Percentiles rank a stretch among this genome's conserved stretches.
phyloP scores from a whole-genome alignment of 2,329 filamentous ascomycete genomes.

The Diplodia intermedia region DNA sequence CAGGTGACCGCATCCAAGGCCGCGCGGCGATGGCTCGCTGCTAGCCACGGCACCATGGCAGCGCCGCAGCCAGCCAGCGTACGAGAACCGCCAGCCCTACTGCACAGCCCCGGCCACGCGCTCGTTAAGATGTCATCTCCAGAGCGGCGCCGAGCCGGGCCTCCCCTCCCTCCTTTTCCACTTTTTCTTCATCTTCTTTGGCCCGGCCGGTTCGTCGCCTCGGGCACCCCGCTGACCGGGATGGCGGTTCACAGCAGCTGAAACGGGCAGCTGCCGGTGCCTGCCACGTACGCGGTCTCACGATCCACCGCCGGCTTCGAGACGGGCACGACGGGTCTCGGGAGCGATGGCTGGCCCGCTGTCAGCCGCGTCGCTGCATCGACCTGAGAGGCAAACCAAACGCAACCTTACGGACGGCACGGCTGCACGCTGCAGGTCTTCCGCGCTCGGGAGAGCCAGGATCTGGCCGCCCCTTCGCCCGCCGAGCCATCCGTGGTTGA shows the following conservation, averaged over 20 bases:
- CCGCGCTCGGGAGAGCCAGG: constrained; percentile 32
- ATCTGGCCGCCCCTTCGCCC: constrained; percentile 31
- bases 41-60: constrained; percentile 28
- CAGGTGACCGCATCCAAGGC: constrained; percentile 30
- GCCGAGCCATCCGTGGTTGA: constrained; percentile 32
- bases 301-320: constrained; percentile 11
- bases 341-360: constrained; percentile 23
- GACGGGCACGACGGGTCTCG: constrained; percentile 1
- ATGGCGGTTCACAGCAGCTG: constrained; percentile 29
- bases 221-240: constrained; percentile 31
- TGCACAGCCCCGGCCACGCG: constrained; percentile 26
- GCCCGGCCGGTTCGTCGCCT: neutral
- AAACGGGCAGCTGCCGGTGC: constrained; percentile 18
- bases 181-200: constrained; percentile 4
- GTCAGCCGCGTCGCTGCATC: constrained; percentile 28
- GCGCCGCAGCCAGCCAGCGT: constrained; percentile 24
- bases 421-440: constrained; percentile 32
- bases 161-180: constrained; percentile 6
- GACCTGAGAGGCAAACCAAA: constrained; percentile 26
- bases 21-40: constrained; percentile 30
- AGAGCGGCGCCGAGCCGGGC: constrained; percentile 17
- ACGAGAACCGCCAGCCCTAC: constrained; percentile 24
- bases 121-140: constrained; percentile 23
- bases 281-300: constrained; percentile 32
- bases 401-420: constrained; percentile 24